Percentiles rank a stretch among this genome's conserved stretches.
These are phyloP conservation scores for Climacium dendroides DNA, from an alignment of 225 moss, liverwort and hornwort species.

Conservation along the genomic window DNA sequence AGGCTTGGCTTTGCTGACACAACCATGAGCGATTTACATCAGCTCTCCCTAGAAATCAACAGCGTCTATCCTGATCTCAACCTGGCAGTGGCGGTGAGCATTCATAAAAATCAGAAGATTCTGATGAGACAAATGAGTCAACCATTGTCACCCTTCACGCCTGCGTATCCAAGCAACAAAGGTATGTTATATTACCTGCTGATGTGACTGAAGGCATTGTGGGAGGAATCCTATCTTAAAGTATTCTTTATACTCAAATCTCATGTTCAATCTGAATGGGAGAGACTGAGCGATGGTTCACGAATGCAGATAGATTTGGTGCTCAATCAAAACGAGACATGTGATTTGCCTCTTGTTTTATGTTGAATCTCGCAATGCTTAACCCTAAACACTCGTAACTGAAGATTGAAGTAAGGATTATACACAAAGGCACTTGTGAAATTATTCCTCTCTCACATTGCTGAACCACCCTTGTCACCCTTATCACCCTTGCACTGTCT, in stretches of 20 bases:
- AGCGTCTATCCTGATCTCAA: constrained; percentile 50
- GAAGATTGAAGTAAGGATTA: neutral
- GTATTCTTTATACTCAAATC: neutral
- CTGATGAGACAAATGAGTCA: constrained; percentile 43
- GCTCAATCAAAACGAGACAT: neutral
- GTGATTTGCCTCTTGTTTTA: neutral
- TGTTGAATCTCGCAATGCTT: neutral
- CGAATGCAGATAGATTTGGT: neutral
- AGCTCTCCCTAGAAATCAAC: constrained; percentile 21
- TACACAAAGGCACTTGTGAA: neutral
- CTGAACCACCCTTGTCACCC: neutral
- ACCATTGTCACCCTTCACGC: constrained; percentile 47
- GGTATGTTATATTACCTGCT: neutral
- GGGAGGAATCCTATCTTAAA: neutral
- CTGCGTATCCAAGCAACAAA: constrained; percentile 48
- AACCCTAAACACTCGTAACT: neutral
- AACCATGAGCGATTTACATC: constrained; percentile 19
- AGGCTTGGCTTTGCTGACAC: constrained; percentile 45
- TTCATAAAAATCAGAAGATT: constrained; percentile 18
- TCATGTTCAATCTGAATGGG: neutral
- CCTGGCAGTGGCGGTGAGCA: constrained; percentile 28
- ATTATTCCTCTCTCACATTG: neutral
- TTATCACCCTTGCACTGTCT: neutral
- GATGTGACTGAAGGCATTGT: neutral
- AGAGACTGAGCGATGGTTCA: neutral